A percentile compares a stretch with the other conserved stretches of the same genome.
These are phyloP conservation scores for Pyrus betulifolia DNA, from an alignment of 306 rosid genomes.

Conservation along the genomic window DNA sequence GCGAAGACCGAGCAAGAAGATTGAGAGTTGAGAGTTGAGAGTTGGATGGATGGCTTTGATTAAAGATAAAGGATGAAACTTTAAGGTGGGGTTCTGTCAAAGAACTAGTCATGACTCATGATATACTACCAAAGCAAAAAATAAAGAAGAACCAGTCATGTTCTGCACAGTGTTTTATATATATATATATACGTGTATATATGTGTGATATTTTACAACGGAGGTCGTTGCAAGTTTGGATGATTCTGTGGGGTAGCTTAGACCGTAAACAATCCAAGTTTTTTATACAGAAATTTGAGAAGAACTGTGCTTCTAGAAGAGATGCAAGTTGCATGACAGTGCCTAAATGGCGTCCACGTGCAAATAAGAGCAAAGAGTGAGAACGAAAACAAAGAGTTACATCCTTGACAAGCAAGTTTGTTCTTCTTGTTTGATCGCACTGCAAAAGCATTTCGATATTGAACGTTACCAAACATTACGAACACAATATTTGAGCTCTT, in stretches of 20 bases:
- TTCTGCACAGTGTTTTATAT: background rate
- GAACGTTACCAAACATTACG: too few relatives aligned
- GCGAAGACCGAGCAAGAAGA: slow-evolving; percentile 4
- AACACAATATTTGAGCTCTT: too few relatives aligned
- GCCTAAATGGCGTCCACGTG: background rate
- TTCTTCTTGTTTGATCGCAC: too few relatives aligned
- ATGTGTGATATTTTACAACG: background rate
- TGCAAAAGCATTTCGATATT: too few relatives aligned
- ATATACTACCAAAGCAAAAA: background rate
- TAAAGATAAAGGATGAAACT: background rate
- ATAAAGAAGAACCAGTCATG: slow-evolving; percentile 6
- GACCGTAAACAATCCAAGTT: background rate
- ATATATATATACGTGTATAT: too few relatives aligned
- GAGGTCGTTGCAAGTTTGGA: slow-evolving; percentile 15
- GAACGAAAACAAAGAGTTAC: too few relatives aligned
- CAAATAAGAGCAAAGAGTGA: too few relatives aligned
- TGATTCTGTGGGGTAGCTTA: background rate
- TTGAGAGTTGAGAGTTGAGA: background rate
- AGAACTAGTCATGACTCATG: background rate
- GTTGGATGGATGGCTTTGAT: slow-evolving; percentile 6
- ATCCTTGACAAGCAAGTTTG: too few relatives aligned
- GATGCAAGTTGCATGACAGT: background rate
- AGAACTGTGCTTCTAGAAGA: background rate
- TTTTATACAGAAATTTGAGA: background rate
- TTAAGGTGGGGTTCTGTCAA: background rate